A percentile compares a stretch with the other conserved stretches of the same genome.
Evolutionary conservation across 306 rosid species (phyloP).

Genomic region (Malus fusca): DNA sequence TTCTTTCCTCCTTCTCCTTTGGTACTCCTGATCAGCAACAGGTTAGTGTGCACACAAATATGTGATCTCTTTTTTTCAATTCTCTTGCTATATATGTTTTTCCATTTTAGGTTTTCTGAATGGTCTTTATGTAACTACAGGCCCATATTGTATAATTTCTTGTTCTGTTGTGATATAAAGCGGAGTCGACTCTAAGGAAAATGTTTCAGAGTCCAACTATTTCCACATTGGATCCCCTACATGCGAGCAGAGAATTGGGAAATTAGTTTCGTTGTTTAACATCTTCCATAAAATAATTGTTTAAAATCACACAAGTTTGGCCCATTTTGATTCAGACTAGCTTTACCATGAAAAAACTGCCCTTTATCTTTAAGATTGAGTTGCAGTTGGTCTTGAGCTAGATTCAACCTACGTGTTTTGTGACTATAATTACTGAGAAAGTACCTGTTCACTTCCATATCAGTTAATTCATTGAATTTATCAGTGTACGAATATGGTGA

Average conservation of each 20-base stretch:
- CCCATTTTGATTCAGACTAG: not conserved
- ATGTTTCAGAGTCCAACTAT: not conserved
- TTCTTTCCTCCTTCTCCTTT: constrained; percentile 45
- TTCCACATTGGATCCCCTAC: not conserved
- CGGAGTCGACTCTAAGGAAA: not conserved
- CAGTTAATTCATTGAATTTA: not conserved
- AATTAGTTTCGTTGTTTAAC: not conserved
- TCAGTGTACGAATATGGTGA: not conserved
- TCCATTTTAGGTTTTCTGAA: not conserved
- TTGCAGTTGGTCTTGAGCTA: not conserved
- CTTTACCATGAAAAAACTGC: not conserved
- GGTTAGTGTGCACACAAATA: constrained; percentile 27
- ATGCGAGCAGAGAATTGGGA: not conserved
- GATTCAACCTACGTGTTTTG: not conserved
- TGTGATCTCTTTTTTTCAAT: not conserved
- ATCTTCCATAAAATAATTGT: not conserved
- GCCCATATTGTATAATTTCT: not conserved
- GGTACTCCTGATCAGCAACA: constrained; percentile 65
- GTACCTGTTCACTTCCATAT: not conserved
- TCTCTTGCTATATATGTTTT: not conserved
- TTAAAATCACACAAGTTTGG: not conserved
- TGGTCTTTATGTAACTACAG: not conserved
- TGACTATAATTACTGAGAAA: not conserved
- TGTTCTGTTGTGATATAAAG: not conserved
- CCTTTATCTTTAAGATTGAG: not conserved